A percentile compares a stretch with the other conserved stretches of the same genome.
Evolutionary conservation across 2,329 filamentous ascomycete species (phyloP).

Genomic region (Aspergillus sp.): DNA sequence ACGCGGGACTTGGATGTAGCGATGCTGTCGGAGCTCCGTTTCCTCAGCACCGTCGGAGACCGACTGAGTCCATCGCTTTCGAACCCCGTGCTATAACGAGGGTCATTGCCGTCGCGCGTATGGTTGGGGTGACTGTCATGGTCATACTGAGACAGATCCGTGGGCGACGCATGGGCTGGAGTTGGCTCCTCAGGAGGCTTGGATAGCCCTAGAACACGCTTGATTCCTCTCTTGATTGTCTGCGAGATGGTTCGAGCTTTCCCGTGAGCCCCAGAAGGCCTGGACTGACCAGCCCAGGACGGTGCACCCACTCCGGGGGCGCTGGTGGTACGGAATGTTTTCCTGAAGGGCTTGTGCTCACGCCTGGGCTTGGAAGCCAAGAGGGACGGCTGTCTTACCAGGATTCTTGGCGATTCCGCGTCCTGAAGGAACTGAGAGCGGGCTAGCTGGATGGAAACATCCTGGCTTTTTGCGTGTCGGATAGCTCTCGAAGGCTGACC

Average conservation of each 20-base stretch:
- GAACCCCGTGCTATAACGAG: neutral
- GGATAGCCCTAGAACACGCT: conserved; percentile 30
- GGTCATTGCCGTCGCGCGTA: neutral
- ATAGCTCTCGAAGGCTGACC: conserved; percentile 11
- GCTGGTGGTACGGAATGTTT: conserved; percentile 24
- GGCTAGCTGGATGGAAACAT: conserved; percentile 34
- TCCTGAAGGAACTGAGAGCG: conserved; percentile 30
- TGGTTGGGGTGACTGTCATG: conserved; percentile 5
- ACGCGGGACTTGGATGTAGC: conserved; percentile 34
- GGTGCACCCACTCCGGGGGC: conserved; percentile 7
- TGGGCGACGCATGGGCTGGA: no score
- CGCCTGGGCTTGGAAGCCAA: conserved; percentile 13
- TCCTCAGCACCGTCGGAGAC: conserved; percentile 13
- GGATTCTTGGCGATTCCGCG: conserved; percentile 9
- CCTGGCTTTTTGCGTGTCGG: conserved; percentile 22
- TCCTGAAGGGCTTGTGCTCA: conserved; percentile 29
- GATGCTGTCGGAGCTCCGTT: conserved; percentile 24
- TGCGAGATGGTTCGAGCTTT: conserved; percentile 32
- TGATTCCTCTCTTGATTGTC: conserved; percentile 34
- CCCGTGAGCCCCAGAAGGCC: conserved; percentile 7
- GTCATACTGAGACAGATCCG: conserved; percentile 9
- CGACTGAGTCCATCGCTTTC: conserved; percentile 2
- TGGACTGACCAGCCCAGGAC: conserved; percentile 3
- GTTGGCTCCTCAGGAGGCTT: conserved; percentile 7
- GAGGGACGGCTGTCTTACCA: conserved; percentile 17